phyloP scores from a whole-genome alignment of 192 early-diverging fungal species.

The Chytriomyces hyalinus region DNA sequence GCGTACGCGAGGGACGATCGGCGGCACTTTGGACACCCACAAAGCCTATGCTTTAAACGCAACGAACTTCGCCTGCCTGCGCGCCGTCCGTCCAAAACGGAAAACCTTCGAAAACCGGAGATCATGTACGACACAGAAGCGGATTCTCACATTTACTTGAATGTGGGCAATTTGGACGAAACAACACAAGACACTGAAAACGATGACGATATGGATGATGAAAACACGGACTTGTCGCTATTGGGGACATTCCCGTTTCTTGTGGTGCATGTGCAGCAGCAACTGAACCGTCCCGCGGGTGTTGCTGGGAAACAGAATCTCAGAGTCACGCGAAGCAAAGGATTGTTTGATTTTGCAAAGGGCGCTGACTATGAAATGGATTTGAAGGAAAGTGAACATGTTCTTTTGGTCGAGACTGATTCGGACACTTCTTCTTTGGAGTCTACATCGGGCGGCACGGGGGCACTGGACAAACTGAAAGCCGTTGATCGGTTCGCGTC shows the following conservation, averaged over 20 bases:
- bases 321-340: neutral
- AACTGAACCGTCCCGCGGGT: neutral
- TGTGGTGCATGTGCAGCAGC: neutral
- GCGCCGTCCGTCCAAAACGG: neutral
- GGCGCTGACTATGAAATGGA: slow-evolving; percentile 27
- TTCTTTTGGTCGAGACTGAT: neutral
- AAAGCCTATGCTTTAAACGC: neutral
- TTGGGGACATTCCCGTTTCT: slow-evolving; percentile 1
- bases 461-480: neutral
- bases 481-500: slow-evolving; percentile 17
- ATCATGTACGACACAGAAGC: neutral
- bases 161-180: neutral
- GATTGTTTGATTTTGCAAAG: slow-evolving; percentile 14
- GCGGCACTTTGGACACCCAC: slow-evolving; percentile 10
- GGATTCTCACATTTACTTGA: neutral
- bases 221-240: neutral
- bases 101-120: neutral
- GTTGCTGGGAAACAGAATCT: neutral
- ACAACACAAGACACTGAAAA: neutral
- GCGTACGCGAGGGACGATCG: neutral
- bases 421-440: no score
- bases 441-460: neutral
- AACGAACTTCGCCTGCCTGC: neutral
- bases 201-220: slow-evolving; percentile 10
- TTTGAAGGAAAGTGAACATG: neutral